These are phyloP conservation scores for Gyromitra esculenta DNA, from an alignment of 2,329 filamentous ascomycete genomes.

Conservation along the genomic window DNA sequence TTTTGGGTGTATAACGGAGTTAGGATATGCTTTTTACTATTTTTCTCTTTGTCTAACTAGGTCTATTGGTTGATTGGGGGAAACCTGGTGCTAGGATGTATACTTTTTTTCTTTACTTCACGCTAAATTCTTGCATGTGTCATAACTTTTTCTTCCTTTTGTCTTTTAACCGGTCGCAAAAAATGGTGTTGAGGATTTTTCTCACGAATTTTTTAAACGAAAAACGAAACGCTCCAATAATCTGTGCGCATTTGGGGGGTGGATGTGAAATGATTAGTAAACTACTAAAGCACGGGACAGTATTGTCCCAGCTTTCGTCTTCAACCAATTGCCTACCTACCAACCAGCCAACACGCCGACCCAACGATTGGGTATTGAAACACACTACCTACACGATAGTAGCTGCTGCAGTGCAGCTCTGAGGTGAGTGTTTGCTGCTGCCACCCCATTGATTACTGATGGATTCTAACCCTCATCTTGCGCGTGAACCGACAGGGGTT, in stretches of 20 bases:
- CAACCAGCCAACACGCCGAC: too few species aligned
- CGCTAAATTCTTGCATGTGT: conserved; percentile 32
- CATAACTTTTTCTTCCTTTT: conserved; percentile 24
- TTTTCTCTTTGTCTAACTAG: conserved; percentile 25
- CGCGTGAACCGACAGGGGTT: not conserved
- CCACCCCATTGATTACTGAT: not conserved
- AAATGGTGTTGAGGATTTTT: conserved; percentile 39
- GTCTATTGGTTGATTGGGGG: conserved; percentile 18
- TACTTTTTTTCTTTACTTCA: conserved; percentile 40
- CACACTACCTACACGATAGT: not conserved
- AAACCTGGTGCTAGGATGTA: conserved; percentile 31
- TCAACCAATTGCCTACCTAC: conserved; percentile 4
- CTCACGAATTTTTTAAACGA: conserved; percentile 29
- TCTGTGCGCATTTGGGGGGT: not conserved
- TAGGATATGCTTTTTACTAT: conserved; percentile 25
- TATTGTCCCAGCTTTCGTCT: not conserved
- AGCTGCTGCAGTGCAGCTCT: not conserved
- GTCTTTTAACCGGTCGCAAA: conserved; percentile 25
- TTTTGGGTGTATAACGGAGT: conserved; percentile 33
- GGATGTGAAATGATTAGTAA: conserved; percentile 39
- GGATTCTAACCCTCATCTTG: not conserved
- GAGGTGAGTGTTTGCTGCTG: not conserved
- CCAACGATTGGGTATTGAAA: not conserved
- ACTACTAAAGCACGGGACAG: conserved; percentile 18
- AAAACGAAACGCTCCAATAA: conserved; percentile 33